phyloP scores from a whole-genome alignment of 179 eudicot genomes.

The Nepenthes alata region DNA sequence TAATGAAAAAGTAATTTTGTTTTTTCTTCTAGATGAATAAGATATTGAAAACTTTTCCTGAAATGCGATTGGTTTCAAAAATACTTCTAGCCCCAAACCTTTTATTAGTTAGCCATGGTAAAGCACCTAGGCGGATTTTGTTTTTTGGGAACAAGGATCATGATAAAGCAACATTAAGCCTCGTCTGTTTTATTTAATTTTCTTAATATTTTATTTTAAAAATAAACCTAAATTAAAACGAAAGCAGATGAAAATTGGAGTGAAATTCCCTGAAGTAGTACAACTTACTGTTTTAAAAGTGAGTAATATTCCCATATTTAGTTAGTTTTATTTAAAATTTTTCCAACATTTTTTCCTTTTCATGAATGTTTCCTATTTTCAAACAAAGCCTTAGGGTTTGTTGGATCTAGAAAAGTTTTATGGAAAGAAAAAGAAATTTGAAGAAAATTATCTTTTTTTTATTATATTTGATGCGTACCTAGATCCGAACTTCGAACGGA shows the following conservation, averaged over 20 bases:
- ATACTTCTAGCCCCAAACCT: constrained; percentile 10
- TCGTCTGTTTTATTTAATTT: constrained; percentile 1
- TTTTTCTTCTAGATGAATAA: constrained; percentile 11
- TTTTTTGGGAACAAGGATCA: constrained; percentile 15
- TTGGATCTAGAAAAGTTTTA: no score
- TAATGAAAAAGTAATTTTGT: constrained; percentile 15
- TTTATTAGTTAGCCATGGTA: constrained; percentile 14
- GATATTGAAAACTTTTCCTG: constrained; percentile 8
- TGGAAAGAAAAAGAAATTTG: no score
- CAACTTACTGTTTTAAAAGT: no score
- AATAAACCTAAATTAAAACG: background rate
- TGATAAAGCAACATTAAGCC: constrained; percentile 12
- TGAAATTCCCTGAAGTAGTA: background rate
- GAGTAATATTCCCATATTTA: no score
- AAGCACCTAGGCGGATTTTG: constrained; percentile 7
- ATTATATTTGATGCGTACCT: no score
- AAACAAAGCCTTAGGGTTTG: no score
- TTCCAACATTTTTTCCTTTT: no score
- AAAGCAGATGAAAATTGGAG: background rate
- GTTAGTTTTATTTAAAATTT: no score
- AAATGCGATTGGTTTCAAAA: constrained; percentile 12
- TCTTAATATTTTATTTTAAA: constrained; percentile 5
- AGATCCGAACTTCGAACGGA: no score
- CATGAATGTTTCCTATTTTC: no score
- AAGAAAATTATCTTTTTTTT: no score